Conservation (phyloP, 495 filamentous ascomycete genomes). For the Delitschia confertaspora region DNA sequence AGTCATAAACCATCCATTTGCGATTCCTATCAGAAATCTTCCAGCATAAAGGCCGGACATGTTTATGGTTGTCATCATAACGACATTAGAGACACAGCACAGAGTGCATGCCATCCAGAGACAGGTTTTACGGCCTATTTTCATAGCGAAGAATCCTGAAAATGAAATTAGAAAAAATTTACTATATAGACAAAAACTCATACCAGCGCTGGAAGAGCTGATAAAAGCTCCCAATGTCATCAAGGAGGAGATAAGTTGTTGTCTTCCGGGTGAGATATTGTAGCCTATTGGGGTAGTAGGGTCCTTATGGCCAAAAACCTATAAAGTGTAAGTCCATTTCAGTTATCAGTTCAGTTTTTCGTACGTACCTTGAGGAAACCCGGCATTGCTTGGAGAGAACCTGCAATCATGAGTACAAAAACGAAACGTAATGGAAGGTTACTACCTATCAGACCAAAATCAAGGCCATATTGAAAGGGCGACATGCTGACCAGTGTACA, state of each 20-base stretch:
- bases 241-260: slow-evolving; percentile 50
- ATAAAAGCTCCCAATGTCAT: slow-evolving; percentile 56
- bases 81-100: slow-evolving; percentile 14
- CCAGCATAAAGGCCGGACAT: slow-evolving; percentile 15
- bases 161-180: slow-evolving; percentile 3
- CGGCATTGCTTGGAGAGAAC: slow-evolving; percentile 52
- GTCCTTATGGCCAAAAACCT: slow-evolving; percentile 30
- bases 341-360: background rate
- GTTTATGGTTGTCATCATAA: slow-evolving; percentile 22
- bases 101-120: slow-evolving; percentile 27
- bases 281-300: slow-evolving; percentile 42
- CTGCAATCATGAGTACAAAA: too few species aligned
- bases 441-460: slow-evolving; percentile 55
- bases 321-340: background rate
- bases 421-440: too few species aligned
- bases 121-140: slow-evolving; percentile 41
- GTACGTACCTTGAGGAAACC: slow-evolving; percentile 45
- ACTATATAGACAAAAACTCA: background rate
- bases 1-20: slow-evolving; percentile 23
- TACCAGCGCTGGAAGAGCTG: slow-evolving; percentile 44
- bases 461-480: slow-evolving; percentile 56
- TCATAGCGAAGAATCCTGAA: slow-evolving; percentile 38
- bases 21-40: slow-evolving; percentile 19
- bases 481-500: slow-evolving; percentile 43
- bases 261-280: slow-evolving; percentile 45